Base-by-base conservation (phyloP, 148 eudicot genomes). In the Silene conica region DNA sequence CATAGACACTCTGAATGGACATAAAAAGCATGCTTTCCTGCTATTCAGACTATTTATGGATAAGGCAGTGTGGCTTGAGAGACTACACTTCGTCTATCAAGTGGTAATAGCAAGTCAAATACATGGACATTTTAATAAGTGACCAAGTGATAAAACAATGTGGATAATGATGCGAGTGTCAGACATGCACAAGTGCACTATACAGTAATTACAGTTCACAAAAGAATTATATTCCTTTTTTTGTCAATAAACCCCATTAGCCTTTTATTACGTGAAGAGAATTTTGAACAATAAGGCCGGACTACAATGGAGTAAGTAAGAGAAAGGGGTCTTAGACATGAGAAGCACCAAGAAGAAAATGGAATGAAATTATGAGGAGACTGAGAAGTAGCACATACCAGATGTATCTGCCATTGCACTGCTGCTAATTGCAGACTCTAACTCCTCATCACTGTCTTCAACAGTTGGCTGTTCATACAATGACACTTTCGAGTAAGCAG, bases 391-490 rank as follows among this genome's bases (percentile, higher is more conserved):
- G 62, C 73, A 78, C 63, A 78, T 89, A 92, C 97, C 69, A 69
- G 92, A 71, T 74, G 74, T 68, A 26, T 88, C 92, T 14, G 76
- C 77, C 70, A 77, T 73, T 67, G 87, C 93, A 78, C 83, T 79
- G 85, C 88, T 87, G 76, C 77, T 86, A 78, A 91, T 97, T 70
- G 97, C 93, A 84, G 88, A 91, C 80, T 94, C 98, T 82, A 94
- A 86, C 90, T 94, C 98, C 82, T 94, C 98, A 66, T 94, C 98
- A 86, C 98, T 94, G 73, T 94, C 98, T 83, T 89, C 86, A 59
- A 80, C 82, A 78, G 88, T 84, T 63, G 98, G 98, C 77, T 94
- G 92, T 78, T 81, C 86, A 79, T 79, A 82, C 77, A 94, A 77
- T 70, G 98, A 94, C 31, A 94, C 97, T 81, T 94, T 91, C 14